Percentiles rank a stretch among this genome's conserved stretches.
phyloP scores from a whole-genome alignment of 2,329 filamentous ascomycete genomes.

The Aspergillus viridinutans region DNA sequence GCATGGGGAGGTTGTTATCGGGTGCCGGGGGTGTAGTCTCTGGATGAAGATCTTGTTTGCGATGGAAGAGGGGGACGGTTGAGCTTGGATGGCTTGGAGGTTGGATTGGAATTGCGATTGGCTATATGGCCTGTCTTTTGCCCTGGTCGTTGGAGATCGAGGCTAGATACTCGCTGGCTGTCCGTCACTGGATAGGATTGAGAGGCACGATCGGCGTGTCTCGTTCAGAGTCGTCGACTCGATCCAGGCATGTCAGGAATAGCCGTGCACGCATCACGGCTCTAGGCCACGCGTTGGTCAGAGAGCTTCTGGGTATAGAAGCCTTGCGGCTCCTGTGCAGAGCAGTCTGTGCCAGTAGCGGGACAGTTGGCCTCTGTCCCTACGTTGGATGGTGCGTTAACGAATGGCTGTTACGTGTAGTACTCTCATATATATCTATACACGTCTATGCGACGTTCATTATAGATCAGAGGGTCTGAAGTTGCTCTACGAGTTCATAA shows the following conservation, averaged over 20 bases:
- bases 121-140: not conserved
- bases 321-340: not conserved
- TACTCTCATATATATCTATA: not conserved
- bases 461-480: not conserved
- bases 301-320: not conserved
- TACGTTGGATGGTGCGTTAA: not conserved
- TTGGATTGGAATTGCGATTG: not conserved
- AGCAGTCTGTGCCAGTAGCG: not conserved
- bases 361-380: not conserved
- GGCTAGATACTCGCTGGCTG: not conserved
- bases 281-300: not conserved
- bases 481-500: not conserved
- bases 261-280: not conserved
- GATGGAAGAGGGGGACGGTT: conserved; percentile 39
- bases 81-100: not conserved
- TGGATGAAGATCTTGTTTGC: conserved; percentile 60
- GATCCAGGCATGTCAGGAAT: not conserved
- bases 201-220: too few relatives aligned
- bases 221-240: not conserved
- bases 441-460: not conserved
- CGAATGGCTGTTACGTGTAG: not conserved
- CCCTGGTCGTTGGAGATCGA: not conserved
- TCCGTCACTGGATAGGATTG: not conserved
- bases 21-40: conserved; percentile 60
- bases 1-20: conserved; percentile 55